phyloP scores from a whole-genome alignment of 805 yeast species.

The Isabelozyma heimii region DNA sequence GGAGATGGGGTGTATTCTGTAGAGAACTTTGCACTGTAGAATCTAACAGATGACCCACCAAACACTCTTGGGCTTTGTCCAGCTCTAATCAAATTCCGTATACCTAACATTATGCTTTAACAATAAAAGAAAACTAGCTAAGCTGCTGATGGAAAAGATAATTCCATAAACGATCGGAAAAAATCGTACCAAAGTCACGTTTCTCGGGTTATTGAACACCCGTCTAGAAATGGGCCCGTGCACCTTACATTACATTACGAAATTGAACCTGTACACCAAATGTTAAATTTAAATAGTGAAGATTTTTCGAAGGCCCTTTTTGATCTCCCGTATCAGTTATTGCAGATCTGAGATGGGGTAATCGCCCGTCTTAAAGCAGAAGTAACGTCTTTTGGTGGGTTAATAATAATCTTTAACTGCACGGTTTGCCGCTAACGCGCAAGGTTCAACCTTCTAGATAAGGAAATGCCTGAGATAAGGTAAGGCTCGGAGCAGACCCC shows the following conservation, averaged over 20 bases:
- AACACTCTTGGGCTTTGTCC: not conserved
- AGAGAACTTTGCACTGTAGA: conserved; percentile 18
- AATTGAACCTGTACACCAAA: no score
- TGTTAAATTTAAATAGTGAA: no score
- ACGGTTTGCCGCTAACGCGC: not conserved
- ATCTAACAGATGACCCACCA: conserved; percentile 1
- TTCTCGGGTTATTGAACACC: not conserved
- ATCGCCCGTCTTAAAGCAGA: no score
- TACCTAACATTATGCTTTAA: not conserved
- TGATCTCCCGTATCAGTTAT: no score
- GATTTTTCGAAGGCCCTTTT: no score
- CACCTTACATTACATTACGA: no score
- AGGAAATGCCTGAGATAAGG: not conserved
- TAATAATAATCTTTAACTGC: no score
- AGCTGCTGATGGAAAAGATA: not conserved
- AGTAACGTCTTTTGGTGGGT: no score
- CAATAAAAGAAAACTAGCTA: not conserved
- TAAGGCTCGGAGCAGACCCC: not conserved
- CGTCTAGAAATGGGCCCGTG: not conserved
- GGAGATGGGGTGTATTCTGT: conserved; percentile 44
- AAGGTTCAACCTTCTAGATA: not conserved
- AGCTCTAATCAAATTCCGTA: not conserved
- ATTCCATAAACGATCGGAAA: not conserved
- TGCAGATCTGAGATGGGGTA: no score
- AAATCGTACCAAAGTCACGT: not conserved